Evolutionary conservation across 2,329 filamentous ascomycete genomes (phyloP).

Genomic region (Stagonosporopsis vannaccii): DNA sequence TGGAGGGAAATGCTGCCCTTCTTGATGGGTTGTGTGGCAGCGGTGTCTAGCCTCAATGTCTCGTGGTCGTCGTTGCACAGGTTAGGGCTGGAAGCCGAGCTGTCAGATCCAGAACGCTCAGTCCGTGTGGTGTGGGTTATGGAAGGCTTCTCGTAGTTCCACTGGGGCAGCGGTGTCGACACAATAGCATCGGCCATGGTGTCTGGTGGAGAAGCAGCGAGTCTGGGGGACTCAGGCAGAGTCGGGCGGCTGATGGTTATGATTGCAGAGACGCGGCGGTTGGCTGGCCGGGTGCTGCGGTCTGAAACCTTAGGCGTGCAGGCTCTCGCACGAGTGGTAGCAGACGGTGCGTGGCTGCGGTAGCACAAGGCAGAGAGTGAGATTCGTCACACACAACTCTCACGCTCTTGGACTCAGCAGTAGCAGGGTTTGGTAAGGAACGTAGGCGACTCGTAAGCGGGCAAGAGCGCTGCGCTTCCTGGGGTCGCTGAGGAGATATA

Average conservation of each 20-base stretch:
- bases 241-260: slow-evolving; percentile 11
- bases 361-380: slow-evolving; percentile 32
- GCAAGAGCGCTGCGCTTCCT: slow-evolving; percentile 10
- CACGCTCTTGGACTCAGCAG: slow-evolving; percentile 21
- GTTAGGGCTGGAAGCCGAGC: slow-evolving; percentile 45
- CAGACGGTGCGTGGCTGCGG: slow-evolving; percentile 32
- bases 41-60: slow-evolving; percentile 43
- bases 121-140: slow-evolving; percentile 29
- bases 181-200: slow-evolving; percentile 44
- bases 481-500: slow-evolving; percentile 17
- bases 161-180: slow-evolving; percentile 47
- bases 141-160: slow-evolving; percentile 47
- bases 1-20: slow-evolving; percentile 41
- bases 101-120: slow-evolving; percentile 39
- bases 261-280: slow-evolving; percentile 29
- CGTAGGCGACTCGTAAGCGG: slow-evolving; percentile 20
- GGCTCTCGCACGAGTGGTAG: slow-evolving; percentile 37
- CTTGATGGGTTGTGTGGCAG: slow-evolving; percentile 27
- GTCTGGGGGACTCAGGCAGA: slow-evolving; percentile 8
- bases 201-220: slow-evolving; percentile 19
- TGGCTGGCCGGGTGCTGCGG: slow-evolving; percentile 20
- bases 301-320: slow-evolving; percentile 43
- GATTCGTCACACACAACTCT: slow-evolving; percentile 28
- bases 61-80: slow-evolving; percentile 46
- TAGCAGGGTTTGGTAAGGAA: slow-evolving; percentile 14